phyloP scores from a whole-genome alignment of 2,329 filamentous ascomycete species.

The Botrytis sinoallii region DNA sequence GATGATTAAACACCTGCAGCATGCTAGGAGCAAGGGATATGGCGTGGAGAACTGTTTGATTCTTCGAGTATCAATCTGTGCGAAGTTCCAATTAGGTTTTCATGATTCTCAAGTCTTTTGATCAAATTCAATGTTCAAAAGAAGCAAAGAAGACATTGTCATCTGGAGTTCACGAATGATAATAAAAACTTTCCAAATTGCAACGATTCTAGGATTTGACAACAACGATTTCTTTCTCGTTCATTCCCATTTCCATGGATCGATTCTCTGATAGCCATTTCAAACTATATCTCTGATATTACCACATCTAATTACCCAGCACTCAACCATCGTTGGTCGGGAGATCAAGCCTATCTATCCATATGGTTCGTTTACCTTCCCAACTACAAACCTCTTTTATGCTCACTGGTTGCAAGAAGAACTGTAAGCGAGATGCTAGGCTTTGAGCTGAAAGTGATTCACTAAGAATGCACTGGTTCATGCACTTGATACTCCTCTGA shows the following conservation, averaged over 20 bases:
- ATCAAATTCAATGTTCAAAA: background rate
- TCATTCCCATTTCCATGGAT: background rate
- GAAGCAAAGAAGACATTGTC: background rate
- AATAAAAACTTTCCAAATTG: accelerated
- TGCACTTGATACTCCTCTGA: background rate
- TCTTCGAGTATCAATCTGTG: background rate
- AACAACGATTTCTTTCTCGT: background rate
- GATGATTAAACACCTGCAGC: background rate
- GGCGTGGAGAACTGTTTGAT: background rate
- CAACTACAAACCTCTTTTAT: background rate
- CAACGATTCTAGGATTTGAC: accelerated
- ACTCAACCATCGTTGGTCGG: background rate
- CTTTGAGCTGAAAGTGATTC: background rate
- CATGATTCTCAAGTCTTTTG: background rate
- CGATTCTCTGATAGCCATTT: background rate
- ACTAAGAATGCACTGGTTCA: background rate
- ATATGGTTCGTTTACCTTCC: background rate
- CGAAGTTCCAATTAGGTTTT: accelerated
- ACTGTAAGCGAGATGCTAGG: background rate
- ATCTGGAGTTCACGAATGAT: background rate
- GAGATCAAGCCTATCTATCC: too few species aligned
- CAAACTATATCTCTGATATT: accelerated
- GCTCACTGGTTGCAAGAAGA: background rate
- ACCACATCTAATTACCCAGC: accelerated
- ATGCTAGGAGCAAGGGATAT: too few species aligned